Evolutionary conservation across 257 asterid species (phyloP).

Genomic region (Solanum microdontum): DNA sequence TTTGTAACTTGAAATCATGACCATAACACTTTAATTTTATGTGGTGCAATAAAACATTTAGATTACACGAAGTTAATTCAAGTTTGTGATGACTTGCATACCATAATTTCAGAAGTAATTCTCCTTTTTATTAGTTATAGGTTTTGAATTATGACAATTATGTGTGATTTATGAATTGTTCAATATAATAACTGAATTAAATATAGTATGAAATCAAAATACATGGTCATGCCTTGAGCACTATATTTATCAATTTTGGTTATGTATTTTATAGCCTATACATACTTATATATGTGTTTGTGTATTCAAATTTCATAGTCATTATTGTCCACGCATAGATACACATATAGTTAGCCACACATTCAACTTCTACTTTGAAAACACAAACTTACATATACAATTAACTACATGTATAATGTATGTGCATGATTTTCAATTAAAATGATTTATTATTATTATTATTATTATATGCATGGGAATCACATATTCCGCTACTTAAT

Average conservation of each 20-base stretch:
- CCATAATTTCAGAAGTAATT: too few species aligned
- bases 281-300: neutral
- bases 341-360: neutral
- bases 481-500: neutral
- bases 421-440: neutral
- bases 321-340: too few species aligned
- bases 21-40: too few species aligned
- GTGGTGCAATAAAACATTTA: too few species aligned
- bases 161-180: neutral
- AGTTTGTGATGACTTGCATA: too few species aligned
- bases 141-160: neutral
- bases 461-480: rapidly evolving
- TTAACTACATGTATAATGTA: neutral
- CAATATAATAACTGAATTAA: too few species aligned
- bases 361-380: neutral
- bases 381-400: neutral
- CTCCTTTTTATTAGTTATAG: neutral
- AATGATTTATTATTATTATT: neutral
- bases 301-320: neutral
- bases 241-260: too few species aligned
- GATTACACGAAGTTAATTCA: too few species aligned
- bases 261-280: neutral
- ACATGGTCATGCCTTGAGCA: rapidly evolving
- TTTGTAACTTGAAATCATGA: too few species aligned
- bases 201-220: too few species aligned